Evolutionary conservation across 768 basidiomycete genomes (phyloP).

Genomic region (Erythrobasidium yunnanense): DNA sequence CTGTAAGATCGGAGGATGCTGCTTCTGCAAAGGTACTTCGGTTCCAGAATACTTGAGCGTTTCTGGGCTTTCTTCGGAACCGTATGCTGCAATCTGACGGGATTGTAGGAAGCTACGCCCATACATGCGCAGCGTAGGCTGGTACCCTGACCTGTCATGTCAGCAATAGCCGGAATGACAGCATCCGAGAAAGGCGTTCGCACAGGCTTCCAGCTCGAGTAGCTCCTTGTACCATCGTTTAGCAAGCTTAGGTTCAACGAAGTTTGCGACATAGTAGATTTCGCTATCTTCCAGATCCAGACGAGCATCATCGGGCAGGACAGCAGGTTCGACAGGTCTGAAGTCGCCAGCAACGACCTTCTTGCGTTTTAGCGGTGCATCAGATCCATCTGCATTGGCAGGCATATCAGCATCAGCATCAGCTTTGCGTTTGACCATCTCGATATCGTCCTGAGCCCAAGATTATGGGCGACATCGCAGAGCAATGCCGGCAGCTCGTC

Average conservation of each 20-base stretch:
- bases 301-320: not conserved
- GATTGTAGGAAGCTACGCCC: constrained; percentile 44
- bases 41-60: constrained; percentile 43
- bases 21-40: constrained; percentile 42
- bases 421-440: not conserved
- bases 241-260: constrained; percentile 39
- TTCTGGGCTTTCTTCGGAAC: constrained; percentile 38
- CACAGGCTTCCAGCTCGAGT: constrained; percentile 41
- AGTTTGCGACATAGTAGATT: constrained; percentile 35
- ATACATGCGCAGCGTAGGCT: constrained; percentile 45
- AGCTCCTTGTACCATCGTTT: constrained; percentile 41
- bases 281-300: constrained; percentile 30
- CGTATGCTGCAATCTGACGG: constrained; percentile 44
- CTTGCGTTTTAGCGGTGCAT: not conserved
- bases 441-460: not conserved
- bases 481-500: constrained; percentile 6
- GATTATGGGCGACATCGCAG: not conserved
- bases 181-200: constrained; percentile 15
- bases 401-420: not conserved
- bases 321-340: constrained; percentile 13
- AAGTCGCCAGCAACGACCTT: constrained; percentile 14
- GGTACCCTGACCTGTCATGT: constrained; percentile 41
- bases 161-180: not conserved
- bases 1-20: constrained; percentile 41
- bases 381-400: not conserved